Percentiles rank a stretch among this genome's conserved stretches.
Conservation (phyloP, 1,284 basidiomycete species). For the Sporisorium sorghi region DNA sequence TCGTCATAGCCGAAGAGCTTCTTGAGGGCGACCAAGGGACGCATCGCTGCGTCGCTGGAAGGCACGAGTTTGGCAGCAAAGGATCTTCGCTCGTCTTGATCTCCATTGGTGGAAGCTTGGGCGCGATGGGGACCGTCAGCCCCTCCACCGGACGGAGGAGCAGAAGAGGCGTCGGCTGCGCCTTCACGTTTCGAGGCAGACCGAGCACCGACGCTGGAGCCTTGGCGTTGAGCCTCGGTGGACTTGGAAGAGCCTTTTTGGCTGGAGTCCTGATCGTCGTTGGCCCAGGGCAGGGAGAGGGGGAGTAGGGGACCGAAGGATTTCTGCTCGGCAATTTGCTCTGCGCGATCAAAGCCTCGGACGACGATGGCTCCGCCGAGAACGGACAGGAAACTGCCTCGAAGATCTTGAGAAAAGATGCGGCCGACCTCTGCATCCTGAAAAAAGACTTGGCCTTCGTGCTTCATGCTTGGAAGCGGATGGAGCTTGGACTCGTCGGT, state of each 20-base stretch:
- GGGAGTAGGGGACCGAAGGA: slow-evolving; percentile 34
- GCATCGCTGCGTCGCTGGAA: slow-evolving; percentile 44
- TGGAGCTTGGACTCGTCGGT: slow-evolving; percentile 51
- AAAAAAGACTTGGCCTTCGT: slow-evolving; percentile 65
- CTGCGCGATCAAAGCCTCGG: slow-evolving; percentile 60
- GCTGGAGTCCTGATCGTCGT: slow-evolving; percentile 17
- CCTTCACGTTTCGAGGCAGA: slow-evolving; percentile 42
- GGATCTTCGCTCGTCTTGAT: slow-evolving; percentile 36
- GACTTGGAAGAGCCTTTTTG: slow-evolving; percentile 10
- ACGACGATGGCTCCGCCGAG: slow-evolving; percentile 61
- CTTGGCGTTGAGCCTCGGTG: slow-evolving; percentile 24
- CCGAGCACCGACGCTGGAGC: slow-evolving; percentile 35
- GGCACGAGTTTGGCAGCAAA: slow-evolving; percentile 48
- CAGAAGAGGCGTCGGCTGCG: slow-evolving; percentile 41
- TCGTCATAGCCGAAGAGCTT: slow-evolving; percentile 50
- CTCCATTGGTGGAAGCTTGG: slow-evolving; percentile 17
- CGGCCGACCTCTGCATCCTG: slow-evolving; percentile 65
- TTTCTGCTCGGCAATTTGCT: slow-evolving; percentile 43
- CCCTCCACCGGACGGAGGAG: slow-evolving; percentile 40
- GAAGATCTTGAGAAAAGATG: slow-evolving; percentile 64
- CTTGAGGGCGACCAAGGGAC: slow-evolving; percentile 46
- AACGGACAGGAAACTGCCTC: slow-evolving; percentile 56
- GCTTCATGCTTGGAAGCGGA: slow-evolving; percentile 57
- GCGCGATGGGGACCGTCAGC: slow-evolving; percentile 35
- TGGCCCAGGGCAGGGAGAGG: slow-evolving; percentile 45